These are phyloP conservation scores for Pseudevernia furfuracea DNA, from an alignment of 495 filamentous ascomycete genomes.

Conservation along the genomic window DNA sequence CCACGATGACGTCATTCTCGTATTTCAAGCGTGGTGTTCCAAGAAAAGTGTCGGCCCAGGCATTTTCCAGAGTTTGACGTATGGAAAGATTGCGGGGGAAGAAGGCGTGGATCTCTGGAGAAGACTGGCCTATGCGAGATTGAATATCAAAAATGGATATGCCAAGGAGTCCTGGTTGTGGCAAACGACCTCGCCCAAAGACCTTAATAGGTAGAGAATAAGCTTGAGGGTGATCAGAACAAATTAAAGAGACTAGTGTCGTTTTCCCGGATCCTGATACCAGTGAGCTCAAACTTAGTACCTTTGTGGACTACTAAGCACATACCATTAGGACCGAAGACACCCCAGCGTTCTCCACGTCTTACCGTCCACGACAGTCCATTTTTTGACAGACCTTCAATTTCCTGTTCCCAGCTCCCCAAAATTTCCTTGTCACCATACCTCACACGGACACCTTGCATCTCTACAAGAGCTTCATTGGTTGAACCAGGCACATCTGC, in stretches of 20 bases:
- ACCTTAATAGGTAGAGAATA: conserved; percentile 81
- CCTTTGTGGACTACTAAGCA: background rate
- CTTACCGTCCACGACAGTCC: conserved; percentile 79
- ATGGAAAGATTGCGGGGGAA: conserved; percentile 76
- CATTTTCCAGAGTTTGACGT: conserved; percentile 67
- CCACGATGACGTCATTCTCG: conserved; percentile 48
- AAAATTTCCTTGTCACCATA: conserved; percentile 74
- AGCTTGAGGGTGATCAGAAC: conserved; percentile 89
- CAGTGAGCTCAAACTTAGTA: conserved; percentile 5
- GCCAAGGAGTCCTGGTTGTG: conserved; percentile 60
- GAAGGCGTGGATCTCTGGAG: conserved; percentile 86
- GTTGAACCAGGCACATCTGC: background rate
- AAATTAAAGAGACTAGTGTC: conserved; percentile 83
- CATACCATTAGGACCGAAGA: conserved; percentile 79
- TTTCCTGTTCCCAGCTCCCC: conserved; percentile 63
- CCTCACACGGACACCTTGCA: conserved; percentile 70
- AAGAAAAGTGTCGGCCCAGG: conserved; percentile 83
- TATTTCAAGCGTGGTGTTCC: conserved; percentile 55
- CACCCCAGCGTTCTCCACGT: conserved; percentile 77
- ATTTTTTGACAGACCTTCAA: conserved; percentile 37
- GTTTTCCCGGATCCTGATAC: conserved; percentile 70
- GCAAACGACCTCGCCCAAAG: conserved; percentile 75
- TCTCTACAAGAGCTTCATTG: conserved; percentile 69
- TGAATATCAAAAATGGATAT: conserved; percentile 91
- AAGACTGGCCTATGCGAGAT: conserved; percentile 80